Conservation (phyloP, 1,284 basidiomycete genomes). For the Phellinidium pouzarii region DNA sequence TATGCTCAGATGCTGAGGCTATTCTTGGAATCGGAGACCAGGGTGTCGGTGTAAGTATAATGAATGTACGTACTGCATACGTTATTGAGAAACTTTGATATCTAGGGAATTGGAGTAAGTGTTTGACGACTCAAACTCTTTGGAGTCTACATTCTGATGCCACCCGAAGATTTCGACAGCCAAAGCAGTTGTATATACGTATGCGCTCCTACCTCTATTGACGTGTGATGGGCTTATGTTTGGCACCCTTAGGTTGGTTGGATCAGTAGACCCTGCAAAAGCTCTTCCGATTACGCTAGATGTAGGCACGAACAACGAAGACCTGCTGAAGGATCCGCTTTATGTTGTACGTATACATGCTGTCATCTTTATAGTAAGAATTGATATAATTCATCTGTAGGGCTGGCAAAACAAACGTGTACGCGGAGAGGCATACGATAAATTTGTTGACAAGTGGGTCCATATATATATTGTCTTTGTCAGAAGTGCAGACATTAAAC, state of each 20-base stretch:
- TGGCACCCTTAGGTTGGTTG: conserved; percentile 55
- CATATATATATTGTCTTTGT: conserved; percentile 20
- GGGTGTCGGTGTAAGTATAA: conserved; percentile 50
- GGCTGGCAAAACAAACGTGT: conserved; percentile 61
- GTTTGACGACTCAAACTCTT: background rate
- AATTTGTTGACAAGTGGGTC: conserved; percentile 58
- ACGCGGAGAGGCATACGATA: conserved; percentile 60
- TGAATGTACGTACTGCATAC: background rate
- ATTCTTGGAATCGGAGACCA: conserved; percentile 80
- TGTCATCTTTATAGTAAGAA: background rate
- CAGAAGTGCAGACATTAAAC: conserved; percentile 21
- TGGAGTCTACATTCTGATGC: conserved; percentile 2
- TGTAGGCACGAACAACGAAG: conserved; percentile 73
- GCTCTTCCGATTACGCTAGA: conserved; percentile 65
- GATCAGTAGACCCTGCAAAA: conserved; percentile 70
- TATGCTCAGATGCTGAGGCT: conserved; percentile 78
- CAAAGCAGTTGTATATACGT: conserved; percentile 84
- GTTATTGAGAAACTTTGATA: background rate
- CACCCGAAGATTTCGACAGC: conserved; percentile 68
- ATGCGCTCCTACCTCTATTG: conserved; percentile 21
- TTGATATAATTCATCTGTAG: conserved; percentile 30
- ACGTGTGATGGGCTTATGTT: no score
- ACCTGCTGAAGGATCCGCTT: conserved; percentile 52
- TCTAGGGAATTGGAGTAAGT: conserved; percentile 42
- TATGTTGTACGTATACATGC: conserved; percentile 48